phyloP scores from a whole-genome alignment of 305 asterid species.

The Fraxinus greggii region DNA sequence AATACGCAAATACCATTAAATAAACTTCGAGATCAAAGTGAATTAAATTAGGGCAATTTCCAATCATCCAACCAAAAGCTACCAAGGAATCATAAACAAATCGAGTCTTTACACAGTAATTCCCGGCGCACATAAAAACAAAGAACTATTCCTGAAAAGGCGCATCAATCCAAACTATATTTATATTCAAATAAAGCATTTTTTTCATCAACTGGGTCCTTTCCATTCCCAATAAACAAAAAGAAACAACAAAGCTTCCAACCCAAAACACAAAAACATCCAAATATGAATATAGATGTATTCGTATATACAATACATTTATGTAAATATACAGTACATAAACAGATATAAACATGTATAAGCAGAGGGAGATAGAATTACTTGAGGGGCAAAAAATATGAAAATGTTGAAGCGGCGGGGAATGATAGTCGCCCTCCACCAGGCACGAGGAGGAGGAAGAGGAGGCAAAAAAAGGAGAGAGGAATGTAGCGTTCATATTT shows the following conservation, averaged over 20 bases:
- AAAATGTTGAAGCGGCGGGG: background rate
- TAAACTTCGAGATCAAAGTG: background rate
- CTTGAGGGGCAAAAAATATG: background rate
- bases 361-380: background rate
- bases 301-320: background rate
- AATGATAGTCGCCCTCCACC: background rate
- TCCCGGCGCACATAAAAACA: background rate
- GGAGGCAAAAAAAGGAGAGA: background rate
- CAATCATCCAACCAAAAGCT: background rate
- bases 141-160: background rate
- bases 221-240: background rate
- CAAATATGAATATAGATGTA: background rate
- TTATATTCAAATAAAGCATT: background rate
- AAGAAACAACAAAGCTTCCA: background rate
- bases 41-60: background rate
- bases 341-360: background rate
- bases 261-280: background rate
- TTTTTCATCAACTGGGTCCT: background rate
- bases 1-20: background rate
- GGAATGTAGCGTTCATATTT: background rate
- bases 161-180: background rate
- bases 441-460: background rate
- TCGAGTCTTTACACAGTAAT: background rate
- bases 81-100: background rate
- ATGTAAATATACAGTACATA: background rate